Conservation (phyloP, 305 asterid species). For the Ajuga reptans region DNA sequence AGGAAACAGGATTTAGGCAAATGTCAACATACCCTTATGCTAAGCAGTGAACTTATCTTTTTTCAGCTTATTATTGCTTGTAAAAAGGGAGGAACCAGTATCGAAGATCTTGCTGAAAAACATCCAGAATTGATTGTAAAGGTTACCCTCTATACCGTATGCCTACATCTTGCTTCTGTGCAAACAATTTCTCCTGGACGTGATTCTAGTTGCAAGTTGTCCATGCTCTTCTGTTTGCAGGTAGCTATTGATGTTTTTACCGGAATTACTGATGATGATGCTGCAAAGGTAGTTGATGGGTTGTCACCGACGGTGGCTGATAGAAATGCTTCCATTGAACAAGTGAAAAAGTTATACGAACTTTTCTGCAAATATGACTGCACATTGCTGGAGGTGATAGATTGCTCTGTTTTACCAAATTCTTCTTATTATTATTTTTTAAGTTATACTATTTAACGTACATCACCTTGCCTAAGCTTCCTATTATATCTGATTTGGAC, state of each 20-base stretch:
- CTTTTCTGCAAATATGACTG: conserved; percentile 91
- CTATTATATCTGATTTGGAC: background rate
- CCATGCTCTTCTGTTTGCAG: conserved; percentile 22
- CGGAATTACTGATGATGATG: conserved; percentile 92
- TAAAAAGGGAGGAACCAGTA: conserved; percentile 94
- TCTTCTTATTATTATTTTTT: conserved; percentile 2
- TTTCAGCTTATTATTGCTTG: conserved; percentile 88
- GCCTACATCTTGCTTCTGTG: conserved; percentile 9
- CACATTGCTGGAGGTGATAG: conserved; percentile 69
- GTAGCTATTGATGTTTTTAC: conserved; percentile 80
- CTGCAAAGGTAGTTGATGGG: conserved; percentile 95
- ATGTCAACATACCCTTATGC: background rate
- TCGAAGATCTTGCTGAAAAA: conserved; percentile 94
- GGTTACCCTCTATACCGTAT: conserved; percentile 33
- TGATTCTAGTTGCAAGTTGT: background rate
- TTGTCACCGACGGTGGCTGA: conserved; percentile 77
- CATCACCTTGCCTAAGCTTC: background rate
- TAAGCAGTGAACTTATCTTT: background rate
- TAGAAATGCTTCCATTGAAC: conserved; percentile 72
- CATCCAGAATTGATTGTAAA: conserved; percentile 86
- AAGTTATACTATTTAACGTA: background rate
- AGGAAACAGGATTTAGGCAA: background rate
- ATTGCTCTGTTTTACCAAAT: background rate
- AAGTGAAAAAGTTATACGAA: conserved; percentile 87
- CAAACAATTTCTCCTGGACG: background rate